Evolutionary conservation across 2,329 filamentous ascomycete genomes (phyloP).

Genomic region (Anthostomella pinea): DNA sequence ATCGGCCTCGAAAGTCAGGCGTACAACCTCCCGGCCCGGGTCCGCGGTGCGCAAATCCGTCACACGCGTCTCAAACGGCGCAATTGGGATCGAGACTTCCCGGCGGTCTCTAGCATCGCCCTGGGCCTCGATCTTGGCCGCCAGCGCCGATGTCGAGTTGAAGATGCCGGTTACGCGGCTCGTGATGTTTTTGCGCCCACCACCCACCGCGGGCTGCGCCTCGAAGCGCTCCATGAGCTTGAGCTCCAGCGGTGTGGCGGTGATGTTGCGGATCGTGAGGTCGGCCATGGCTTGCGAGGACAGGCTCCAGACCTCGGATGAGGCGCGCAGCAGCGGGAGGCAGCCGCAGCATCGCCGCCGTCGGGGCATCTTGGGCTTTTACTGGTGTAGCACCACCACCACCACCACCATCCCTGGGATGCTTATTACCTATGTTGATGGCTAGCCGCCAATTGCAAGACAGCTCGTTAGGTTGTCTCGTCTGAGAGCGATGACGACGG

Average conservation of each 20-base stretch:
- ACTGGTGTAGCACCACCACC: too few species aligned
- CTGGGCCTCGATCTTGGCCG: conserved; percentile 41
- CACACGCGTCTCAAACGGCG: conserved; percentile 63
- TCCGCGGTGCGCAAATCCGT: conserved; percentile 62
- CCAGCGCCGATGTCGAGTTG: conserved; percentile 36
- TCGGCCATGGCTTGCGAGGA: conserved; percentile 38
- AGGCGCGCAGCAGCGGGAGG: conserved; percentile 5
- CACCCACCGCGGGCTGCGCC: conserved; percentile 41
- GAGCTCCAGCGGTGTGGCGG: conserved; percentile 68
- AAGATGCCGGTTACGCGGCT: conserved; percentile 42
- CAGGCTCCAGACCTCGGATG: conserved; percentile 1
- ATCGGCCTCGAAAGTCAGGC: conserved; percentile 69
- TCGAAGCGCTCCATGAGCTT: conserved; percentile 72
- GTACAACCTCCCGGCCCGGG: conserved; percentile 62
- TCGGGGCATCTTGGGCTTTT: conserved; percentile 6
- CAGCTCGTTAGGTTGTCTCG: too few species aligned
- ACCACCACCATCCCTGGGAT: too few species aligned
- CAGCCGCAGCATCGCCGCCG: conserved; percentile 14
- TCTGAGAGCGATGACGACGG: too few species aligned
- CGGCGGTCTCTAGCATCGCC: conserved; percentile 59
- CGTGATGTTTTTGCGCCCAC: conserved; percentile 36
- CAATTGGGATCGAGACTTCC: conserved; percentile 61
- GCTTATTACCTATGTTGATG: too few species aligned
- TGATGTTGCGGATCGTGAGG: conserved; percentile 80
- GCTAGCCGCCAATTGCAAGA: too few species aligned